phyloP scores from a whole-genome alignment of 2,329 filamentous ascomycete genomes.

The Cadophora gregata region DNA sequence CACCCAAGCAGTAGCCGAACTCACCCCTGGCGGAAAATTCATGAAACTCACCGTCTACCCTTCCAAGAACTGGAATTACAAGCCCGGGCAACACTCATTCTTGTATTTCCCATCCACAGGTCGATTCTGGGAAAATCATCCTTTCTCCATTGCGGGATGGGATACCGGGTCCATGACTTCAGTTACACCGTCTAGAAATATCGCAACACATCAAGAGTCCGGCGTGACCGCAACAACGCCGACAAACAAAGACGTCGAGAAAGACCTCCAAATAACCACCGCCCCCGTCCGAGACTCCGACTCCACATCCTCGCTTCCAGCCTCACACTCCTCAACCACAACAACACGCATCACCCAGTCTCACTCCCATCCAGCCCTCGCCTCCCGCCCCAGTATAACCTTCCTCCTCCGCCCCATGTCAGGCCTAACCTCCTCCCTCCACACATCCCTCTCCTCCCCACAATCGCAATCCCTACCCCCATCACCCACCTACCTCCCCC shows the following conservation, averaged over 20 bases:
- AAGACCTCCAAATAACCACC: constrained; percentile 9
- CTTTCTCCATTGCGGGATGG: constrained; percentile 20
- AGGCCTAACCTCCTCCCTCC: constrained; percentile 15
- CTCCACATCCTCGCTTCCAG: neutral
- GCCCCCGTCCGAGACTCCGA: neutral
- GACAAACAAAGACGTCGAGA: constrained; percentile 14
- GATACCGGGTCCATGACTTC: neutral
- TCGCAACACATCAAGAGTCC: neutral
- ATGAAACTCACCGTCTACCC: constrained; percentile 20
- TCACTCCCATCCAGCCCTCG: neutral
- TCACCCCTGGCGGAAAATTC: constrained; percentile 14
- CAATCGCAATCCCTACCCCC: too few species aligned
- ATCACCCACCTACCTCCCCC: neutral
- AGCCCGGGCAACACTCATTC: constrained; percentile 17
- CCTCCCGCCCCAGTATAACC: constrained; percentile 5
- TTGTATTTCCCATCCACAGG: constrained; percentile 21
- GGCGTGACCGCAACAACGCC: neutral
- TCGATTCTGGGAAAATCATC: constrained; percentile 21
- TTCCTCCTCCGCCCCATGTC: constrained; percentile 19
- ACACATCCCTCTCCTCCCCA: neutral
- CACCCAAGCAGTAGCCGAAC: constrained; percentile 11
- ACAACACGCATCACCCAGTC: neutral
- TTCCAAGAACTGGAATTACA: constrained; percentile 1
- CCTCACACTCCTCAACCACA: neutral
- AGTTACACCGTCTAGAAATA: neutral